These are phyloP conservation scores for Sporisorium scitamineum DNA, from an alignment of 1,284 basidiomycete genomes.

Conservation along the genomic window DNA sequence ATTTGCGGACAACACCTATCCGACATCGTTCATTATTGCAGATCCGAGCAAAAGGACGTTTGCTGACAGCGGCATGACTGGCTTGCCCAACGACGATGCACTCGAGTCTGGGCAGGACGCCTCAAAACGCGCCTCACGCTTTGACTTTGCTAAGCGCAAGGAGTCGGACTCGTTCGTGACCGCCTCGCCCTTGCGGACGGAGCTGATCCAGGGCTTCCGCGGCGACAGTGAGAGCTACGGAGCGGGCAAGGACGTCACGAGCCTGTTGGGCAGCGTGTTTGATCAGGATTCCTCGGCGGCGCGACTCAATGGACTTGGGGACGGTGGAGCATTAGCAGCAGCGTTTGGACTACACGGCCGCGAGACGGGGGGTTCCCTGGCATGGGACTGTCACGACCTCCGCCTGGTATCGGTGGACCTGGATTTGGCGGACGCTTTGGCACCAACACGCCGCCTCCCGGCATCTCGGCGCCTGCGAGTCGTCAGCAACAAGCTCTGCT, in stretches of 20 bases:
- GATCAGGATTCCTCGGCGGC: conserved; percentile 38
- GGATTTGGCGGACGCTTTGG: conserved; percentile 39
- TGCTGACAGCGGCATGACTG: conserved; percentile 9
- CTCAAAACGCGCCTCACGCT: conserved; percentile 54
- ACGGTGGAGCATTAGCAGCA: conserved; percentile 33
- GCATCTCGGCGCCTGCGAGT: conserved; percentile 42
- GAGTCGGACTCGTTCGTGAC: conserved; percentile 51
- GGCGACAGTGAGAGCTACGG: conserved; percentile 26
- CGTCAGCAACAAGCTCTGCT: conserved; percentile 55
- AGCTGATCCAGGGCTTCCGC: conserved; percentile 36
- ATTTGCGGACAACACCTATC: conserved; percentile 29
- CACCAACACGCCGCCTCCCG: conserved; percentile 48
- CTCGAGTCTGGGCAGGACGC: conserved; percentile 28
- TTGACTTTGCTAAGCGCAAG: conserved; percentile 63
- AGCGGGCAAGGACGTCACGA: conserved; percentile 47
- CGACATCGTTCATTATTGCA: conserved; percentile 49
- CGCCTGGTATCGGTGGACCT: conserved; percentile 46
- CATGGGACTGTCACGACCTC: conserved; percentile 39
- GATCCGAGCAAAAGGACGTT: conserved; percentile 54
- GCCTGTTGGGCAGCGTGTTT: conserved; percentile 56
- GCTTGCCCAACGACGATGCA: conserved; percentile 23
- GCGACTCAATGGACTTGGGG: conserved; percentile 28
- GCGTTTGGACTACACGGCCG: conserved; percentile 35
- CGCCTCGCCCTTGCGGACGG: conserved; percentile 43
- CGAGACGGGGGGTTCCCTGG: conserved; percentile 36